These are phyloP conservation scores for Botryotinia globosa DNA, from an alignment of 2,329 filamentous ascomycete species.

Conservation along the genomic window DNA sequence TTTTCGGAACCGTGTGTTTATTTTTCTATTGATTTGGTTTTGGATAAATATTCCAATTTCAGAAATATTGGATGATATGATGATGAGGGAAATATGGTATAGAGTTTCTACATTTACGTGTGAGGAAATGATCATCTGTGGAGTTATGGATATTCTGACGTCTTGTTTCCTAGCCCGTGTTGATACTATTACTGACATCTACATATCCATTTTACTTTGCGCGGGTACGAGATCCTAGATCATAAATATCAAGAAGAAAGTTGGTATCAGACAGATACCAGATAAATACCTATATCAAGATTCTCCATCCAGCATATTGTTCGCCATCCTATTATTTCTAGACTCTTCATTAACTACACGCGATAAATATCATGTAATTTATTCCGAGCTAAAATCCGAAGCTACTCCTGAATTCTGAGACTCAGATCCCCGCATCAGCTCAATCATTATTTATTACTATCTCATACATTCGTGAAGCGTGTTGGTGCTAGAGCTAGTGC, in stretches of 20 bases:
- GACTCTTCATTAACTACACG: accelerated
- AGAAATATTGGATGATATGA: not conserved
- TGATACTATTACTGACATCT: too few species aligned
- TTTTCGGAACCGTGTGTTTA: too few species aligned
- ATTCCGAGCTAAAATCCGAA: not conserved
- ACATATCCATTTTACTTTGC: too few species aligned
- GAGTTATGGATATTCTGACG: too few species aligned
- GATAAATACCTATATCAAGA: not conserved
- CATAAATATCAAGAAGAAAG: too few species aligned
- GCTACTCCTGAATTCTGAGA: accelerated
- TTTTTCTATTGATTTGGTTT: accelerated
- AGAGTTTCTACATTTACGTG: not conserved
- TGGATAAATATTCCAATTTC: too few species aligned
- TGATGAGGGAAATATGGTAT: too few species aligned
- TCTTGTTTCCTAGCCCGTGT: too few species aligned
- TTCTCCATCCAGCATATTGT: too few species aligned
- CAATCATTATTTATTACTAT: not conserved
- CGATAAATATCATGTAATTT: not conserved
- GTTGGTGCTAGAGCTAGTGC: not conserved
- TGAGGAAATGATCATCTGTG: not conserved
- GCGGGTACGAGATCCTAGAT: too few species aligned
- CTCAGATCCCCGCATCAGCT: not conserved
- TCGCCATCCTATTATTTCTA: not conserved
- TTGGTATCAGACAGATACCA: not conserved
- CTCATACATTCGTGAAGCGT: not conserved